Percentiles rank a stretch among this genome's conserved stretches.
Evolutionary conservation across 2,329 filamentous ascomycete genomes (phyloP).

Genomic region (Arthrocladium fulminans): DNA sequence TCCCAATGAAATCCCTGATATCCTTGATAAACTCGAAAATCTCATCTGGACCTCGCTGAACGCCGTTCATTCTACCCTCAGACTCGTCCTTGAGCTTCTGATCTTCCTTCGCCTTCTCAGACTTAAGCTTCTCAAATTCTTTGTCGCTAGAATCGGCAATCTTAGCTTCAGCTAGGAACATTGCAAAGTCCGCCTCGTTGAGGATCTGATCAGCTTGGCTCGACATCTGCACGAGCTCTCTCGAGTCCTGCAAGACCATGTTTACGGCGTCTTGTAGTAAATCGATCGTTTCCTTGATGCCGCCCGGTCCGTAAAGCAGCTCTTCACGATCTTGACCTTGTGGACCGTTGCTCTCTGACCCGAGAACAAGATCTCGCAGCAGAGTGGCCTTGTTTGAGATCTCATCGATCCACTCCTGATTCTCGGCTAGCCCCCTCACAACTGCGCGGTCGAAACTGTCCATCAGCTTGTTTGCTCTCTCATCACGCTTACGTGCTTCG

Average conservation of each 20-base stretch:
- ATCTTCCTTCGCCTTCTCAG: conserved; percentile 43
- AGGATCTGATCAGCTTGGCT: conserved; percentile 41
- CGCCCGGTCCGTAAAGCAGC: conserved; percentile 18
- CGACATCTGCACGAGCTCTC: conserved; percentile 39
- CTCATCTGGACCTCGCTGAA: conserved; percentile 32
- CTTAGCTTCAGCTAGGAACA: conserved; percentile 46
- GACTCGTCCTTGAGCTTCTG: conserved; percentile 36
- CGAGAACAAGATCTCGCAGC: conserved; percentile 27
- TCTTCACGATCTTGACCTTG: conserved; percentile 29
- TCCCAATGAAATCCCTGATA: conserved; percentile 30
- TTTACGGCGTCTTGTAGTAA: conserved; percentile 32
- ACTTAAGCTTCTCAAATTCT: conserved; percentile 35
- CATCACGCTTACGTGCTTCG: conserved; percentile 41
- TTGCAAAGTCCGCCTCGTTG: conserved; percentile 45
- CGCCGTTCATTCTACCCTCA: conserved; percentile 33
- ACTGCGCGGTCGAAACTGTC: conserved; percentile 41
- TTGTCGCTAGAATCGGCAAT: conserved; percentile 36
- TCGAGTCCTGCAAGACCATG: conserved; percentile 35
- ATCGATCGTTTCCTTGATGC: conserved; percentile 26
- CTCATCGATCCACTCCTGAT: conserved; percentile 43
- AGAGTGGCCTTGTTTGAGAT: conserved; percentile 36
- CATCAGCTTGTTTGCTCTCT: conserved; percentile 43
- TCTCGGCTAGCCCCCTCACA: conserved; percentile 42
- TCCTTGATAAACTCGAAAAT: conserved; percentile 31
- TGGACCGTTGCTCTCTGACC: conserved; percentile 26